These are phyloP conservation scores for Primulina eburnea DNA, from an alignment of 257 asterid species.

Conservation along the genomic window DNA sequence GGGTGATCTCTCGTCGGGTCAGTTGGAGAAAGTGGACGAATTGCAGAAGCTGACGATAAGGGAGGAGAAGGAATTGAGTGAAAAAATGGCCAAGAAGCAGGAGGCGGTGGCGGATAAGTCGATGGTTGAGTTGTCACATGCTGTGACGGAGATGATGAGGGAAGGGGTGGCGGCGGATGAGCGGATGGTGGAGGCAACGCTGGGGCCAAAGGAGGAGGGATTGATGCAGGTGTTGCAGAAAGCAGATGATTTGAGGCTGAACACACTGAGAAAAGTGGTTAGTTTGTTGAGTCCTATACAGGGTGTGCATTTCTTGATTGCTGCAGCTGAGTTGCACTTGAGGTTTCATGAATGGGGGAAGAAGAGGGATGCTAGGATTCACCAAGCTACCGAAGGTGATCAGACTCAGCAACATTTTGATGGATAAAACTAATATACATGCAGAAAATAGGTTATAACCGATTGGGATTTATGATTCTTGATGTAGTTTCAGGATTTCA, in stretches of 20 bases:
- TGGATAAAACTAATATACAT: not conserved
- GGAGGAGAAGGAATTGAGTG: conserved; percentile 51
- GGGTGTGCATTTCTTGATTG: conserved; percentile 62
- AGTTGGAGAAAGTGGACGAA: conserved; percentile 36
- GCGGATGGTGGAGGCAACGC: conserved; percentile 8
- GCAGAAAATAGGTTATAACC: not conserved
- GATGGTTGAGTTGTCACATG: conserved; percentile 56
- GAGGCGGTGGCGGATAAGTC: conserved; percentile 49
- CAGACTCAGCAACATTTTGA: not conserved
- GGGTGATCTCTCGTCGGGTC: conserved; percentile 36
- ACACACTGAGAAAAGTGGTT: conserved; percentile 41
- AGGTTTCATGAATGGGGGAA: conserved; percentile 79
- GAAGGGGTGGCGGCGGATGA: conserved; percentile 23
- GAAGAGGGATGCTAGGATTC: conserved; percentile 34
- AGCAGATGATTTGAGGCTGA: conserved; percentile 64
- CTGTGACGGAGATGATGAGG: conserved; percentile 38
- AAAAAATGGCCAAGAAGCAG: conserved; percentile 54
- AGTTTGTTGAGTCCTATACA: conserved; percentile 39
- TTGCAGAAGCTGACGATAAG: conserved; percentile 42
- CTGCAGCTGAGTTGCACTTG: conserved; percentile 70
- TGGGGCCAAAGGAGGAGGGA: conserved; percentile 45
- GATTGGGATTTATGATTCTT: not conserved
- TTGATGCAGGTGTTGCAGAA: conserved; percentile 33
- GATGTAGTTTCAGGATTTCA: not conserved
- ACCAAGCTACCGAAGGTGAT: not conserved